phyloP scores from a whole-genome alignment of 805 yeast species.

The Lipomyces orientalis region DNA sequence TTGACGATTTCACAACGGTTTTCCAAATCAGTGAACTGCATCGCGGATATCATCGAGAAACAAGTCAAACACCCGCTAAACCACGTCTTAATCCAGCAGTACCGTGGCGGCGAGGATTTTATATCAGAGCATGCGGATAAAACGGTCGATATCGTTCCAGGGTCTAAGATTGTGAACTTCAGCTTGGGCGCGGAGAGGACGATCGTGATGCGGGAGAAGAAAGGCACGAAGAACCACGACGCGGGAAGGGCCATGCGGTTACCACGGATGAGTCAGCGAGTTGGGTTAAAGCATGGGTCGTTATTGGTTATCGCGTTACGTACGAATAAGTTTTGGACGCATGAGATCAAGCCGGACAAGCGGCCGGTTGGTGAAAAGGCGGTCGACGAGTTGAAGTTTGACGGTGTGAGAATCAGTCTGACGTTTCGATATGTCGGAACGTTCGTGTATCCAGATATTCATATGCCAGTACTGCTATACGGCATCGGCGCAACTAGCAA shows the following conservation, averaged over 20 bases:
- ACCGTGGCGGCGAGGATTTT: slow-evolving; percentile 32
- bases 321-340: slow-evolving; percentile 35
- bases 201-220: slow-evolving; percentile 24
- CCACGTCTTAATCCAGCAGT: slow-evolving; percentile 36
- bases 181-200: slow-evolving; percentile 34
- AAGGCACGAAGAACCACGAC: neutral
- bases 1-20: neutral
- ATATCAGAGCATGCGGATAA: slow-evolving; percentile 39
- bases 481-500: slow-evolving; percentile 32
- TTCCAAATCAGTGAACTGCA: slow-evolving; percentile 2
- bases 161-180: slow-evolving; percentile 33
- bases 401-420: slow-evolving; percentile 27
- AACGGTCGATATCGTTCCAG: slow-evolving; percentile 37
- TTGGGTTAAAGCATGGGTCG: slow-evolving; percentile 31
- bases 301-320: slow-evolving; percentile 27
- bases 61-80: slow-evolving; percentile 24
- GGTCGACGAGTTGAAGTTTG: slow-evolving; percentile 17
- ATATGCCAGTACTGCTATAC: slow-evolving; percentile 17
- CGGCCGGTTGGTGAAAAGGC: slow-evolving; percentile 10
- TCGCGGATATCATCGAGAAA: slow-evolving; percentile 14
- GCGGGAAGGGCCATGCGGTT: neutral
- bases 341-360: slow-evolving; percentile 28
- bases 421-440: slow-evolving; percentile 31
- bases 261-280: slow-evolving; percentile 22
- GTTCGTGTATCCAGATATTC: slow-evolving; percentile 10